These are phyloP conservation scores for Nemania bipapillata DNA, from an alignment of 2,329 filamentous ascomycete species.

Conservation along the genomic window DNA sequence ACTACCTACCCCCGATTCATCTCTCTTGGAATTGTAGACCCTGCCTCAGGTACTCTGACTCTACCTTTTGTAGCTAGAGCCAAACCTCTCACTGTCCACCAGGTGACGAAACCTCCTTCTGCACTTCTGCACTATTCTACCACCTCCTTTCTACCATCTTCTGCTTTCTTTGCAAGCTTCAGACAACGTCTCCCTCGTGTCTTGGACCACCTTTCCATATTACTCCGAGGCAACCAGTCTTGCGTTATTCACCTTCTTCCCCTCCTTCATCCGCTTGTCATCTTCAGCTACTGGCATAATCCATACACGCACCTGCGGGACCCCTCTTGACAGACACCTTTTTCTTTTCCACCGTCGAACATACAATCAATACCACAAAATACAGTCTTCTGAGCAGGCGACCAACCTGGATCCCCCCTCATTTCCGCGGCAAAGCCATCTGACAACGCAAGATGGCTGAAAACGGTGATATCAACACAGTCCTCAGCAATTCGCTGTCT, in stretches of 20 bases:
- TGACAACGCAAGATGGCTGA: conserved; percentile 68
- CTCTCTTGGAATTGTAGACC: neutral
- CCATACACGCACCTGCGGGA: conserved; percentile 22
- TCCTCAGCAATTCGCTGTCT: conserved; percentile 96
- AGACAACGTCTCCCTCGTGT: conserved; percentile 37
- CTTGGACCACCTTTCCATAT: conserved; percentile 44
- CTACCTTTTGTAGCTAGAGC: conserved; percentile 31
- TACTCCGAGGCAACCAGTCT: conserved; percentile 26
- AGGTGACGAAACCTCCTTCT: conserved; percentile 43
- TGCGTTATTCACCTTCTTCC: conserved; percentile 34
- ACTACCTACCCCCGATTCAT: neutral
- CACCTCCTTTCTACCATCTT: conserved; percentile 44
- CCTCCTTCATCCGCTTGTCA: conserved; percentile 37
- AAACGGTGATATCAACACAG: conserved; percentile 91
- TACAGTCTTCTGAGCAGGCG: conserved; percentile 14
- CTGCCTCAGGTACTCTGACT: conserved; percentile 23
- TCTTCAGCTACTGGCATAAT: conserved; percentile 21
- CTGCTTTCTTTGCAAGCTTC: conserved; percentile 42
- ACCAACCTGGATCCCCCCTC: conserved; percentile 36
- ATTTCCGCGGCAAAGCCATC: conserved; percentile 33
- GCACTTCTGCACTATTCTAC: conserved; percentile 46
- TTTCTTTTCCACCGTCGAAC: conserved; percentile 26
- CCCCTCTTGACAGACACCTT: conserved; percentile 36
- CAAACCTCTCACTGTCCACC: conserved; percentile 41
- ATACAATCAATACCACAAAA: conserved; percentile 24